Percentiles rank a stretch among this genome's conserved stretches.
phyloP scores from a whole-genome alignment of 2,329 filamentous ascomycete species.

The Xylariaceae sp. region DNA sequence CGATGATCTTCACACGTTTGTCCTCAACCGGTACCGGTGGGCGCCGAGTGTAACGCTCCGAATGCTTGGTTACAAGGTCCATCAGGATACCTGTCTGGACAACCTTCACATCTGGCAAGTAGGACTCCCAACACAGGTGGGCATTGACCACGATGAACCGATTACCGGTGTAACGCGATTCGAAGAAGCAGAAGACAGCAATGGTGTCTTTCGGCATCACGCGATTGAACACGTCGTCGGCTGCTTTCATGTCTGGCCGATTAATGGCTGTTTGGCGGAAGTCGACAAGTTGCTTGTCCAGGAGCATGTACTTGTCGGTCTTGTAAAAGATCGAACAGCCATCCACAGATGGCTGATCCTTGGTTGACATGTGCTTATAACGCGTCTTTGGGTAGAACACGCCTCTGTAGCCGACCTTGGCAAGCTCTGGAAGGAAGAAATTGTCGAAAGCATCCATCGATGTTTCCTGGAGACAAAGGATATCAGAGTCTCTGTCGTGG shows the following conservation, averaged over 20 bases:
- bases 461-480: slow-evolving; percentile 90
- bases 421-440: slow-evolving; percentile 81
- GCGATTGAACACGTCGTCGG: slow-evolving; percentile 96
- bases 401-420: slow-evolving; percentile 85
- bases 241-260: slow-evolving; percentile 91
- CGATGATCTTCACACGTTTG: slow-evolving; percentile 55
- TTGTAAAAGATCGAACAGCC: slow-evolving; percentile 98
- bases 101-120: slow-evolving; percentile 87
- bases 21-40: slow-evolving; percentile 65
- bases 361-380: slow-evolving; percentile 85
- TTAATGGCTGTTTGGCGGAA: slow-evolving; percentile 91
- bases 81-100: slow-evolving; percentile 94
- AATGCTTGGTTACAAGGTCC: slow-evolving; percentile 81
- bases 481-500: slow-evolving; percentile 72
- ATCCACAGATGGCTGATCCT: slow-evolving; percentile 84
- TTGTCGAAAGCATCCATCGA: slow-evolving; percentile 88
- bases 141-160: slow-evolving; percentile 90
- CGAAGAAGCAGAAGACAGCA: slow-evolving; percentile 84
- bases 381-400: slow-evolving; percentile 88
- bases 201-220: slow-evolving; percentile 99
- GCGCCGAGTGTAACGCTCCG: slow-evolving; percentile 77
- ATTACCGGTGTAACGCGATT: slow-evolving; percentile 85
- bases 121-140: slow-evolving; percentile 92
- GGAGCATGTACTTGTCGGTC: slow-evolving; percentile 83
- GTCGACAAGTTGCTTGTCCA: slow-evolving; percentile 92